phyloP scores from a whole-genome alignment of 768 basidiomycete species.

The Leccinum disarticulatum region DNA sequence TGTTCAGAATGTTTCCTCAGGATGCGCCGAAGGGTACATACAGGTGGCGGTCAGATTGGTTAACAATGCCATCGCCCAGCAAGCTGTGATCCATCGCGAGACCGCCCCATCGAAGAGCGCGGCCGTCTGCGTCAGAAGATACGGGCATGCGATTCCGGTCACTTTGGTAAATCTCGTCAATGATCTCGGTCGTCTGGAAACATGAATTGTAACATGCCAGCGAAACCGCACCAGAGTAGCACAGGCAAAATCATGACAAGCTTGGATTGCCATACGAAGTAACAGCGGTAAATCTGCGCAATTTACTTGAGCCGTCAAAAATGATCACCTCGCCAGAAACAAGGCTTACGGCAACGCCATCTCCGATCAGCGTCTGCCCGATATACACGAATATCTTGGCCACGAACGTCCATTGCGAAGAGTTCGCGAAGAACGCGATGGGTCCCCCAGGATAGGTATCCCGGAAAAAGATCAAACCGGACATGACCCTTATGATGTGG shows the following conservation, averaged over 20 bases:
- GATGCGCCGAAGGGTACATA: background rate
- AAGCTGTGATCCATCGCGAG: background rate
- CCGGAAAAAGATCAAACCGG: background rate
- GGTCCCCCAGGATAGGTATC: background rate
- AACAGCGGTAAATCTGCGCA: background rate
- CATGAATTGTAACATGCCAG: background rate
- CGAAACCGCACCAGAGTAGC: background rate
- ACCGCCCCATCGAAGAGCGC: background rate
- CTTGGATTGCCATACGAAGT: background rate
- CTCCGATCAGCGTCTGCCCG: background rate
- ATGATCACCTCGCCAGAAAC: too few species aligned
- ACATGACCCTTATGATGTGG: background rate
- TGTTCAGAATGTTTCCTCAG: background rate
- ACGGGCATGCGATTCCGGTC: conserved; percentile 16
- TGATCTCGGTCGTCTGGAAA: background rate
- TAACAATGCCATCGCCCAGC: background rate
- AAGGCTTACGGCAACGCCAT: background rate
- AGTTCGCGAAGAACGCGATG: background rate
- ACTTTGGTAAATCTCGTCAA: background rate
- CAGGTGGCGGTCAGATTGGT: conserved; percentile 3
- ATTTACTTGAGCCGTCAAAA: background rate
- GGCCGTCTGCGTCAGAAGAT: conserved; percentile 7
- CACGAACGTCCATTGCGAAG: background rate
- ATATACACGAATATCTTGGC: background rate
- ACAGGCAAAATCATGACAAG: background rate